Conservation (phyloP, 2,329 filamentous ascomycete species). For the Venturia asperata region DNA sequence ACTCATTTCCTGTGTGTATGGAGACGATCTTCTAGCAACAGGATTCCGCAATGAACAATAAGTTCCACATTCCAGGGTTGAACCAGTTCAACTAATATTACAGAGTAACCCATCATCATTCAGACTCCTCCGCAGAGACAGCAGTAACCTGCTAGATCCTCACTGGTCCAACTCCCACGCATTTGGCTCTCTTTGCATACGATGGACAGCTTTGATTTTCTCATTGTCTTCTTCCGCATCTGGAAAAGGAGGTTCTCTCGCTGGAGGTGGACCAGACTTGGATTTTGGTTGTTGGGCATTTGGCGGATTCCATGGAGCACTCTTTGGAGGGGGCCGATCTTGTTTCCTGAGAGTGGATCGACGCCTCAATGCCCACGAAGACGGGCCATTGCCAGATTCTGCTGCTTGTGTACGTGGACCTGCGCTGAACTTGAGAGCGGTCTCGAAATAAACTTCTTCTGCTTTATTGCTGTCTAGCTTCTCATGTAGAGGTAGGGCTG, state of each 20-base stretch:
- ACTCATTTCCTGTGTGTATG: neutral
- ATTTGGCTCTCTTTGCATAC: slow-evolving; percentile 2
- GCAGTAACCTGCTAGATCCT: neutral
- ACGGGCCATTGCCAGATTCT: no score
- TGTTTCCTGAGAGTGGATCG: neutral
- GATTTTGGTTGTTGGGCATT: neutral
- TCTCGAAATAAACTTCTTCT: neutral
- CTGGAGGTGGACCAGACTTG: neutral
- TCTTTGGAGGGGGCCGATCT: neutral
- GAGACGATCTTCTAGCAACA: neutral
- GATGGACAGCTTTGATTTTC: neutral
- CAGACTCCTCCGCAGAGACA: neutral
- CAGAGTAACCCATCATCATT: neutral
- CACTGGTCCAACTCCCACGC: neutral
- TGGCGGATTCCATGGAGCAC: neutral
- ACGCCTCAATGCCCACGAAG: neutral
- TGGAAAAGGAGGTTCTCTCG: neutral
- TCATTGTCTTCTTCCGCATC: slow-evolving; percentile 2
- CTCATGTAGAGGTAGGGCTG: neutral
- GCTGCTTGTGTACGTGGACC: neutral
- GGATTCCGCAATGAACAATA: neutral
- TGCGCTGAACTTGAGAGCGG: neutral
- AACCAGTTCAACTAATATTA: neutral
- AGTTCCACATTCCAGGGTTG: neutral
- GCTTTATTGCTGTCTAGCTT: neutral